Evolutionary conservation across 805 yeast species (phyloP).

Genomic region (Clavispora santaluciae): DNA sequence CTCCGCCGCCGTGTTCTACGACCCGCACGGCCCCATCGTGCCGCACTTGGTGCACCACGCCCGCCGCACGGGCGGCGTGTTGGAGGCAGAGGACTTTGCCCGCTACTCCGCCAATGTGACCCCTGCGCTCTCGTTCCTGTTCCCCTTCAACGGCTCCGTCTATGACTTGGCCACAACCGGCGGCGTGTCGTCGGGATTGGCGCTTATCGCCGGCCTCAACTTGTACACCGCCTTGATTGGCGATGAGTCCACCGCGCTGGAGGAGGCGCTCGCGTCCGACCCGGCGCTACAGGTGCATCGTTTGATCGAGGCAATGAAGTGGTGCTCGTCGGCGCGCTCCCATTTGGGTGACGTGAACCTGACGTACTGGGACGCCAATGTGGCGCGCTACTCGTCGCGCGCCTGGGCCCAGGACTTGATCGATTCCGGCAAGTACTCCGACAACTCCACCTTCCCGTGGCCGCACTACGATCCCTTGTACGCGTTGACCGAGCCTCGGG

Average conservation of each 20-base stretch:
- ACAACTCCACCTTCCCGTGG: slow-evolving; percentile 59
- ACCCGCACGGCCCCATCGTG: slow-evolving; percentile 74
- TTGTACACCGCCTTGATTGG: slow-evolving; percentile 35
- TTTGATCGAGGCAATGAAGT: slow-evolving; percentile 82
- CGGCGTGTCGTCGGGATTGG: slow-evolving; percentile 84
- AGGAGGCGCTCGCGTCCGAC: neutral
- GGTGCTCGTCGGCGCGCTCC: slow-evolving; percentile 87
- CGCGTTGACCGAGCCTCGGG: slow-evolving; percentile 76
- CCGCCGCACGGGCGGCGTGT: slow-evolving; percentile 59
- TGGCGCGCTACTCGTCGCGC: slow-evolving; percentile 40
- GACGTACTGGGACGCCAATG: slow-evolving; percentile 25
- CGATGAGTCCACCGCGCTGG: slow-evolving; percentile 24
- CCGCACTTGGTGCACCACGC: slow-evolving; percentile 48
- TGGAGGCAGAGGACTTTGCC: slow-evolving; percentile 61
- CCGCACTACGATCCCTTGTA: slow-evolving; percentile 73
- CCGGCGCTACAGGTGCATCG: slow-evolving; percentile 50
- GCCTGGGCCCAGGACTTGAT: slow-evolving; percentile 57
- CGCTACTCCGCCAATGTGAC: slow-evolving; percentile 51
- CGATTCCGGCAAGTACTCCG: slow-evolving; percentile 44
- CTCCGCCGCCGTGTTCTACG: slow-evolving; percentile 72
- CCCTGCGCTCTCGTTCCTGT: slow-evolving; percentile 20
- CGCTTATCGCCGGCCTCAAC: slow-evolving; percentile 68
- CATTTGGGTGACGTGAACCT: slow-evolving; percentile 64
- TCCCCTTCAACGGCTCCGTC: slow-evolving; percentile 12
- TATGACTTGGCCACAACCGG: slow-evolving; percentile 41